These are phyloP conservation scores for Akanthomyces dipterigenus DNA, from an alignment of 2,329 filamentous ascomycete genomes.

Conservation along the genomic window DNA sequence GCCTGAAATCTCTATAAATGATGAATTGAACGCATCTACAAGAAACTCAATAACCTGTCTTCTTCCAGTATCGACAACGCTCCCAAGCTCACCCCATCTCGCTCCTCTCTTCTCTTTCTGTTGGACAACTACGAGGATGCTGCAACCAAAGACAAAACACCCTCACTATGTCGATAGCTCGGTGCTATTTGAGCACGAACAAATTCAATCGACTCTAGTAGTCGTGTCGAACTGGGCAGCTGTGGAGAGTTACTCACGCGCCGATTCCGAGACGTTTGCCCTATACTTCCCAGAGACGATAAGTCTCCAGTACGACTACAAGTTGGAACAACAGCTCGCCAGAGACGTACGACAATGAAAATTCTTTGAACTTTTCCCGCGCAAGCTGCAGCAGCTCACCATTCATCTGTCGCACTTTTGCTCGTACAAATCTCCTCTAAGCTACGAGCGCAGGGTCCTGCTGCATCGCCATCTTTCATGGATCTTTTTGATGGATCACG, in stretches of 20 bases:
- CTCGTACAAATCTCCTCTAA: not conserved
- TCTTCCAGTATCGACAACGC: not conserved
- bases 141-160: not conserved
- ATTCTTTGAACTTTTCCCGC: constrained; percentile 35
- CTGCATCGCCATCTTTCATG: constrained; percentile 6
- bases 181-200: not conserved
- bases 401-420: constrained; percentile 2
- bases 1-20: no score
- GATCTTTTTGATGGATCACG: constrained; percentile 9
- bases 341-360: not conserved
- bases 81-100: not conserved
- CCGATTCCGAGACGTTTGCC: not conserved
- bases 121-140: not conserved
- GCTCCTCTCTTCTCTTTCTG: not conserved
- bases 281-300: not conserved
- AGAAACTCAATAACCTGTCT: no score
- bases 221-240: not conserved
- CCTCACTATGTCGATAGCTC: not conserved
- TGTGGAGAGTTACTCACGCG: not conserved
- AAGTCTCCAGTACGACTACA: not conserved
- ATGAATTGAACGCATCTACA: no score
- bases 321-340: not conserved
- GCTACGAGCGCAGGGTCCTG: constrained; percentile 5
- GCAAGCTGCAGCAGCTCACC: not conserved
- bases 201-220: not conserved